Percentiles rank a stretch among this genome's conserved stretches.
phyloP scores from a whole-genome alignment of 1,139 yeast species.

The Blastobotrys niveus region DNA sequence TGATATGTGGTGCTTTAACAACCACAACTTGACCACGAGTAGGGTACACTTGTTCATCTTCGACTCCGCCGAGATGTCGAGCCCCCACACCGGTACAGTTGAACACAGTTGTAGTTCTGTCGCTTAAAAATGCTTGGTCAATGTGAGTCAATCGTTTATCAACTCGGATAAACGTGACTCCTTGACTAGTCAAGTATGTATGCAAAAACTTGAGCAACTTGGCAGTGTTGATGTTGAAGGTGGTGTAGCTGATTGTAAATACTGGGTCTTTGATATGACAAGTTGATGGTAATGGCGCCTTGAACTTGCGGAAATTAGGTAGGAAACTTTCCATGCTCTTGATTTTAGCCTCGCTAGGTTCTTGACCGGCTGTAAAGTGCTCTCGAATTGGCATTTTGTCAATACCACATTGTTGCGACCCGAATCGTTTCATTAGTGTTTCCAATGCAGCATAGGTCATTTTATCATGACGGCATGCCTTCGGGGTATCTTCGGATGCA shows the following conservation, averaged over 20 bases:
- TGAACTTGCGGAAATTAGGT: constrained; percentile 35
- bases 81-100: constrained; percentile 71
- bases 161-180: constrained; percentile 45
- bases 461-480: constrained; percentile 48
- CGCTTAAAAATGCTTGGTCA: constrained; percentile 43
- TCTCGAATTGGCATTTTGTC: constrained; percentile 51
- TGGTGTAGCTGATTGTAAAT: constrained; percentile 49
- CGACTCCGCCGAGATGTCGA: constrained; percentile 49
- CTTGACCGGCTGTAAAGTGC: constrained; percentile 43
- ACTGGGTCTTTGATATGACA: constrained; percentile 25
- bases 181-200: constrained; percentile 39
- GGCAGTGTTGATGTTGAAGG: constrained; percentile 69
- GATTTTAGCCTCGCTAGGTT: constrained; percentile 47
- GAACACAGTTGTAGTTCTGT: constrained; percentile 45
- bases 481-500: constrained; percentile 53
- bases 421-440: constrained; percentile 43
- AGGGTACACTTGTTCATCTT: constrained; percentile 51
- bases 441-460: constrained; percentile 48
- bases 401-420: constrained; percentile 50
- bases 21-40: constrained; percentile 68
- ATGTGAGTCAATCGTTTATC: constrained; percentile 44
- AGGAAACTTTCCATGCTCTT: constrained; percentile 44
- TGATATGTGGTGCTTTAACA: constrained; percentile 41
- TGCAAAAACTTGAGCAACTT: constrained; percentile 45
- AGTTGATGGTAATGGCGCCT: constrained; percentile 42